Base-by-base conservation (phyloP, 1,284 basidiomycete species). In the Tilletia setariae region DNA sequence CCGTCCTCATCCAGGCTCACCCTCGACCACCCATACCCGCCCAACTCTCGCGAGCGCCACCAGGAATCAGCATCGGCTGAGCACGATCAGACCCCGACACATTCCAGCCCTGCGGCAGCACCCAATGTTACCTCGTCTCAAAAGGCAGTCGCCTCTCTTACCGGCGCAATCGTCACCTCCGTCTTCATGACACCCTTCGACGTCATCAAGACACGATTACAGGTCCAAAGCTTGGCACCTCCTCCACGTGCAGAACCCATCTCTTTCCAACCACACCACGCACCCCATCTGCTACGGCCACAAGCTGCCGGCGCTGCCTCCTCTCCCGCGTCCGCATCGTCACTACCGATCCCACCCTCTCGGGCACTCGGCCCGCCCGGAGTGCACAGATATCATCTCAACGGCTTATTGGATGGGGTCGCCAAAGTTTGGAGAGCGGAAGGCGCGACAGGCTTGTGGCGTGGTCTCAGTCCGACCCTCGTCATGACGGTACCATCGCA, bases 171-270 rank as follows among this genome's bases (percentile, higher is more conserved):
- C 25, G 82, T 92, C 81, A 93, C 92, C 7, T 91, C 91, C 1
- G 84, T 94, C 59, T 91, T 91, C 9, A 94, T 95, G 93, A 95
- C 93, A 4, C 93, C 93, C 2, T 94, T 95, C 81, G 93, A 95
- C 83, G 91, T 95, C 67, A 87, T 95, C 75, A 95, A 95, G 84
- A 95, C 93, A 23, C 88, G 93, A n/a, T 84, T 94, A 23, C 92
- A 94, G 83, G 92, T 91, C 1, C 91, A 93, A 82, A 61, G 30
- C 28, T 9, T 19, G 7, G 19, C 28, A 7, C 15, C 19, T 30
- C 13, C 67, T 30, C 68, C 72, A 16, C 74, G 69, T 19, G 74
- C 75, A 40, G 35, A 40, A 59, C 75, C 78, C 7, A 72, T 78
- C 40, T 78, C 76, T 67, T 69, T 70, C 13, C 75, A 76, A 1